These are phyloP conservation scores for Aspergillus panamensis DNA, from an alignment of 495 filamentous ascomycete genomes.

Conservation along the genomic window DNA sequence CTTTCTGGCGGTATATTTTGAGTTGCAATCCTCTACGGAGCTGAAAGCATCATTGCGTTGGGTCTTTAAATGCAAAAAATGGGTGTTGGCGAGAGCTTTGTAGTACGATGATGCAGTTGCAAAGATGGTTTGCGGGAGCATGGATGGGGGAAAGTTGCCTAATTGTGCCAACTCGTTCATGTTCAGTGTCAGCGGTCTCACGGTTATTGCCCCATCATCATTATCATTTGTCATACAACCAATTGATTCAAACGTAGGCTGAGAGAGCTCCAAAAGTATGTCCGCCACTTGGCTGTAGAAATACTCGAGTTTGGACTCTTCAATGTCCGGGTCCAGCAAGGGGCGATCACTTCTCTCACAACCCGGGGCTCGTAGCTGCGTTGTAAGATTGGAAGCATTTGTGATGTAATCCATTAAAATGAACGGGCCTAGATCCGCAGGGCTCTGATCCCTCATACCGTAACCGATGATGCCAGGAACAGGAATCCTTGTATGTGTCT, in stretches of 20 bases:
- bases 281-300: constrained; percentile 33
- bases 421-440: constrained; percentile 39
- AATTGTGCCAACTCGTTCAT: no score
- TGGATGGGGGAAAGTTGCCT: no score
- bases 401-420: constrained; percentile 49
- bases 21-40: no score
- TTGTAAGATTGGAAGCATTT: constrained; percentile 30
- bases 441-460: constrained; percentile 29
- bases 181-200: no score
- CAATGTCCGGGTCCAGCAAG: constrained; percentile 29
- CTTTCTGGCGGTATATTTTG: constrained; percentile 41
- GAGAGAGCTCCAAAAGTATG: constrained; percentile 33
- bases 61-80: no score
- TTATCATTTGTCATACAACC: no score
- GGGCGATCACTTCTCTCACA: constrained; percentile 13
- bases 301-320: constrained; percentile 23
- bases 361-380: constrained; percentile 27
- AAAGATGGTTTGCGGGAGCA: no score
- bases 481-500: constrained; percentile 31
- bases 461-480: constrained; percentile 36
- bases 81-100: no score
- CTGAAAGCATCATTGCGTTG: no score
- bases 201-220: no score
- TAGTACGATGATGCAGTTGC: no score
- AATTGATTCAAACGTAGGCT: constrained; percentile 27